Evolutionary conservation across 768 basidiomycete genomes (phyloP).

Genomic region (Tulasnella sp.): DNA sequence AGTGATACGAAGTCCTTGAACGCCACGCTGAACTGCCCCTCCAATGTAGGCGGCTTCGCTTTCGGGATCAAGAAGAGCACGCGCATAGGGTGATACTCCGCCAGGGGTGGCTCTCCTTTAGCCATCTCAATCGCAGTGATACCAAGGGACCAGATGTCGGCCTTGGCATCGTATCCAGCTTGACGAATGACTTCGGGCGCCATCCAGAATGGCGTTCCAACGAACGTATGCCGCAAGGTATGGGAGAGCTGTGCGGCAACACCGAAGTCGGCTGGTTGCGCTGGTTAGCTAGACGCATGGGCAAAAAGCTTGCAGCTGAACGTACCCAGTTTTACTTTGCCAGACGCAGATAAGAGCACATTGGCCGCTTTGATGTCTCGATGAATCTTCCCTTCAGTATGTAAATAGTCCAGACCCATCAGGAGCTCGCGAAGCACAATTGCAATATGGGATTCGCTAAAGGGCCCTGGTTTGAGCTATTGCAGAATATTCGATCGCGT

Average conservation of each 20-base stretch:
- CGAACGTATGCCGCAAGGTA: slow-evolving; percentile 92
- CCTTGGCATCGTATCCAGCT: slow-evolving; percentile 90
- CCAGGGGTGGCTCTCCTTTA: slow-evolving; percentile 89
- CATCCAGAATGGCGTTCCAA: slow-evolving; percentile 98
- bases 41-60: slow-evolving; percentile 83
- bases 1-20: slow-evolving; percentile 90
- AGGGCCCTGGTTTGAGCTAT: slow-evolving; percentile 74
- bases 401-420: slow-evolving; percentile 90
- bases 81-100: slow-evolving; percentile 98
- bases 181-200: slow-evolving; percentile 97
- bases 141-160: slow-evolving; percentile 96
- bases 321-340: slow-evolving; percentile 77
- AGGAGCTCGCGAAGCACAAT: slow-evolving; percentile 90
- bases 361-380: slow-evolving; percentile 99
- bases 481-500: neutral
- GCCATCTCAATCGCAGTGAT: slow-evolving; percentile 99
- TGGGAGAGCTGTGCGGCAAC: slow-evolving; percentile 95
- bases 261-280: slow-evolving; percentile 72
- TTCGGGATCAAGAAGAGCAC: slow-evolving; percentile 97
- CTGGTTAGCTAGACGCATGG: neutral
- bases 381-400: slow-evolving; percentile 91
- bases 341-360: slow-evolving; percentile 68
- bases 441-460: slow-evolving; percentile 90
- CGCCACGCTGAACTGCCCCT: slow-evolving; percentile 68
- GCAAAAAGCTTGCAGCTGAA: neutral